Percentiles rank a stretch among this genome's conserved stretches.
phyloP scores from a whole-genome alignment of 2,329 filamentous ascomycete species.

The Arthrinium puccinioides region DNA sequence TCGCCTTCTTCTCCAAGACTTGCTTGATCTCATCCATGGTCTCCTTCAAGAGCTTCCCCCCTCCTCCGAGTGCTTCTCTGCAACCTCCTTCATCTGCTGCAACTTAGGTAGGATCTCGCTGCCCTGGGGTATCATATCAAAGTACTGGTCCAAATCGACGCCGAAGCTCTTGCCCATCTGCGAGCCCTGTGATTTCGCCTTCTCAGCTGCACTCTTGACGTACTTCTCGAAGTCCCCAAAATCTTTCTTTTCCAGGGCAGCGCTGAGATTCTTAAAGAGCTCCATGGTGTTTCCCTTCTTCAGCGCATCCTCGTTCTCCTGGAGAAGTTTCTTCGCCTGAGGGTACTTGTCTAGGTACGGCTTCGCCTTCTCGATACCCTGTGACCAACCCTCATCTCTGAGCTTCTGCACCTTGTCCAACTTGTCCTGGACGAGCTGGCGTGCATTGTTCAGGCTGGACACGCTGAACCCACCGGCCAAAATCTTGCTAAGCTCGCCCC shows the following conservation, averaged over 20 bases:
- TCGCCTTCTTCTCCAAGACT: constrained; percentile 53
- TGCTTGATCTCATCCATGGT: constrained; percentile 60
- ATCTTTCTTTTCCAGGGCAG: constrained; percentile 54
- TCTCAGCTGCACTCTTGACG: constrained; percentile 49
- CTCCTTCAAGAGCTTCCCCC: constrained; percentile 64
- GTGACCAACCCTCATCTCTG: constrained; percentile 65
- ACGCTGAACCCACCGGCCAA: constrained; percentile 53
- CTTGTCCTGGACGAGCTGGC: constrained; percentile 63
- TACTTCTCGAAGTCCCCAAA: constrained; percentile 52
- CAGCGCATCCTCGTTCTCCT: constrained; percentile 58
- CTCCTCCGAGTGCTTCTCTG: constrained; percentile 61
- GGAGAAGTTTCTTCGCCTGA: constrained; percentile 64
- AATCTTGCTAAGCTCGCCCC: constrained; percentile 58
- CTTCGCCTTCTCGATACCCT: constrained; percentile 63
- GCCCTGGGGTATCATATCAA: constrained; percentile 59
- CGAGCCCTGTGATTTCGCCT: constrained; percentile 46
- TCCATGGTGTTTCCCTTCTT: constrained; percentile 61
- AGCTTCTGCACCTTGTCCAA: constrained; percentile 57
- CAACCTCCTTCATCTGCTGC: constrained; percentile 55
- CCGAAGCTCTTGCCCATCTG: constrained; percentile 31
- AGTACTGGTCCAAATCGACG: constrained; percentile 46
- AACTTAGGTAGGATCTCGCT: constrained; percentile 60
- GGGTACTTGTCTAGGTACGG: constrained; percentile 70
- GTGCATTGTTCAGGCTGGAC: constrained; percentile 44
- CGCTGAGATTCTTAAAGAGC: constrained; percentile 55